A percentile compares a stretch with the other conserved stretches of the same genome.
These are phyloP conservation scores for Hypholoma sublateritium DNA, from an alignment of 768 basidiomycete species.

Conservation along the genomic window DNA sequence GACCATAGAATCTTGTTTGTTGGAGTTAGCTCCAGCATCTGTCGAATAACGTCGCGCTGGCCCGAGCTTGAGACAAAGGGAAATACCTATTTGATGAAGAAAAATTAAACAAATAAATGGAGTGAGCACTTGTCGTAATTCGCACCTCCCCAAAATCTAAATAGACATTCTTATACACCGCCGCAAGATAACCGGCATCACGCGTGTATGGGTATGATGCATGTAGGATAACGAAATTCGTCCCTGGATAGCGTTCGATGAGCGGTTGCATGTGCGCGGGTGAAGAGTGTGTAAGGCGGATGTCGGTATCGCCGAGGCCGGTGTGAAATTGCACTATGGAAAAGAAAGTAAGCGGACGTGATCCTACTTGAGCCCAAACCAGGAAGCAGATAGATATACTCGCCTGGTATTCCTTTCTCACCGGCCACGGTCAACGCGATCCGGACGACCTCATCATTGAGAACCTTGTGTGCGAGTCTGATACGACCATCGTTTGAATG, in stretches of 20 bases:
- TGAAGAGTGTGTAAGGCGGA: constrained; percentile 54
- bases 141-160: constrained; percentile 74
- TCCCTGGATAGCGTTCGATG: constrained; percentile 60
- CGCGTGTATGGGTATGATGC: constrained; percentile 77
- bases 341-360: not conserved
- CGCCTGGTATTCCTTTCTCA: constrained; percentile 58
- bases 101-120: not conserved
- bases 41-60: constrained; percentile 56
- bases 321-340: constrained; percentile 79
- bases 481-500: constrained; percentile 34
- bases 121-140: not conserved
- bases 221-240: constrained; percentile 69
- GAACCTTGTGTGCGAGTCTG: constrained; percentile 55
- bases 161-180: constrained; percentile 73
- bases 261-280: constrained; percentile 69
- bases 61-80: constrained; percentile 64
- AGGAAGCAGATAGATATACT: constrained; percentile 8
- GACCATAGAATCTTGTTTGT: constrained; percentile 84
- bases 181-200: constrained; percentile 75
- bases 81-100: constrained; percentile 46
- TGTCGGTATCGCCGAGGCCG: constrained; percentile 76
- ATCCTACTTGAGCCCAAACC: not conserved
- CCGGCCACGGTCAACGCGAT: constrained; percentile 54
- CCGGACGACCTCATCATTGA: constrained; percentile 70
- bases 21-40: constrained; percentile 70